Evolutionary conservation across 2,329 filamentous ascomycete species (phyloP), one percentile per base, ranked within the genome.

Genomic region (Botryotinia globosa): DNA sequence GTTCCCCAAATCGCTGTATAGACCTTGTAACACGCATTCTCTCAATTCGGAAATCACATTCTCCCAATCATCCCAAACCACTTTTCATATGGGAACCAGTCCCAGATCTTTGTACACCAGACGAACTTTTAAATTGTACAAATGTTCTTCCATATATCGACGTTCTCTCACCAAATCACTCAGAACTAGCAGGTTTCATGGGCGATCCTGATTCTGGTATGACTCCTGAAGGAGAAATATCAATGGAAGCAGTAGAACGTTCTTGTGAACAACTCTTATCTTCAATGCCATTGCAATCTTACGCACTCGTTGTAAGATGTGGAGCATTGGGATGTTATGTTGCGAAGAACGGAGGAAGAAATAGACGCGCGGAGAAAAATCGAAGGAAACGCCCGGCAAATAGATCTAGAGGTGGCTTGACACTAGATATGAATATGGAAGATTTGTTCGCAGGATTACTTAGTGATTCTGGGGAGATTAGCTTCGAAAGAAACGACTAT

Each of bases 41-140:
- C 8, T 83, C 85, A 6, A 86, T 89, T 44, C 84, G 88, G 14
- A 86, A 85, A 78, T 82, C 82, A 14, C 75, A 83, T 56, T 68
- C 78, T 68, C 73, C 80, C 72, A 61, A 81, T 22, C 75, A 81
- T 0, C 78, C 84, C 1, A 87, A 87, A 65, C 92, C 94, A 1
- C 82, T 94, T 10, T 93, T 98, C 80, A 89, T 98, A 69, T 99
- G 95, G 95, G 96, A 99, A 81, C 96, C 96, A 0, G 92, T 98
- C 1, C 96, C 96, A 1, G 94, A 98, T 81, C 86, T 93, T 1
- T 98, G 94, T 81, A 91, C 88, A 0, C 90, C 93, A 0, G 88
- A 90, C 59, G 87, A 91, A 80, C 83, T 91, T 42, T 84, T 90
- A 18, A 89, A 90, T 78, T 89, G 86, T 80, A 90, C 88, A 67